phyloP scores from a whole-genome alignment of 495 filamentous ascomycete genomes.

The Hypoxylon intermedium region DNA sequence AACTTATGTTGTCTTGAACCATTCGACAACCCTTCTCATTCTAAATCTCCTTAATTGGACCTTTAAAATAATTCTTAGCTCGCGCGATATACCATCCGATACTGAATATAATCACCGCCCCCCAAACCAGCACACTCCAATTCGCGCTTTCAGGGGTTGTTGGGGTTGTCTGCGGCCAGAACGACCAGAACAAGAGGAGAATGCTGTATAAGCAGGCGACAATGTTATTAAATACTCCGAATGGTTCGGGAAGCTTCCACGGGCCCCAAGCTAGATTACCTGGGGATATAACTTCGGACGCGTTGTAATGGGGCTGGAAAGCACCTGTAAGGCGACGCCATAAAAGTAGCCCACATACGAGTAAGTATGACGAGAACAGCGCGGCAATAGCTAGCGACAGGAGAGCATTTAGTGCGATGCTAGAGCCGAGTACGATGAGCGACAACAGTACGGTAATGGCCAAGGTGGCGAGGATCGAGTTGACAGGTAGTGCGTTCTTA shows the following conservation, averaged over 20 bases:
- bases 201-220: constrained; percentile 56
- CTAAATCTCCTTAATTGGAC: constrained; percentile 55
- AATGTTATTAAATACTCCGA: constrained; percentile 54
- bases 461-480: constrained; percentile 55
- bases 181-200: constrained; percentile 60
- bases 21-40: not conserved
- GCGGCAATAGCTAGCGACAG: constrained; percentile 53
- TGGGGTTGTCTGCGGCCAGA: constrained; percentile 51
- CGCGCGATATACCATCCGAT: constrained; percentile 54
- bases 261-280: constrained; percentile 57
- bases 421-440: constrained; percentile 63
- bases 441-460: constrained; percentile 60
- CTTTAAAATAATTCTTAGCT: constrained; percentile 53
- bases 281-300: constrained; percentile 38
- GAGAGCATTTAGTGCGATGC: constrained; percentile 61
- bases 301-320: constrained; percentile 41
- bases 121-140: constrained; percentile 55
- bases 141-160: constrained; percentile 53
- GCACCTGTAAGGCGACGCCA: constrained; percentile 51
- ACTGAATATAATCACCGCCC: constrained; percentile 52
- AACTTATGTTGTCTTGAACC: not conserved
- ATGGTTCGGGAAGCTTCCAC: constrained; percentile 54
- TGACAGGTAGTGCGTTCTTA: constrained; percentile 54
- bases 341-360: constrained; percentile 56
- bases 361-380: constrained; percentile 55